Evolutionary conservation across 2,329 filamentous ascomycete genomes (phyloP).

Genomic region (Raffaelea ambrosiae): DNA sequence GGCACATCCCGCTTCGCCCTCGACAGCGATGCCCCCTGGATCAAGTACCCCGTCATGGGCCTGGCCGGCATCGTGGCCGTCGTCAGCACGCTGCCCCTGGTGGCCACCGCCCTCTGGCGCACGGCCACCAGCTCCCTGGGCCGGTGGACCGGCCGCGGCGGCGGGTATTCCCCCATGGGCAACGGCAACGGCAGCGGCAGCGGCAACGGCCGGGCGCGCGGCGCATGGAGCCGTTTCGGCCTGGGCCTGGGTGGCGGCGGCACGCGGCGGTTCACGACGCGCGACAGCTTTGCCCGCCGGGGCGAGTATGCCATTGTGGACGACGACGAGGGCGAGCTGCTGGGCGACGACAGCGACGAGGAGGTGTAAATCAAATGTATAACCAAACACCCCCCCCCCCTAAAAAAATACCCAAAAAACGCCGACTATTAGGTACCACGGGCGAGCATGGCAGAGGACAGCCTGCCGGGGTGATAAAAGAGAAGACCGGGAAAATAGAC

Average conservation of each 20-base stretch:
- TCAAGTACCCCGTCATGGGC: conserved; percentile 74
- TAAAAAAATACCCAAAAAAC: too few species aligned
- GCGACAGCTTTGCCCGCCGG: conserved; percentile 79
- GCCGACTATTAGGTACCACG: too few species aligned
- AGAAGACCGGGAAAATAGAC: too few species aligned
- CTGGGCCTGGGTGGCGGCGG: conserved; percentile 41
- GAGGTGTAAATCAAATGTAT: conserved; percentile 45
- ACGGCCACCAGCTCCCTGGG: conserved; percentile 43
- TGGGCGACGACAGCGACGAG: conserved; percentile 90
- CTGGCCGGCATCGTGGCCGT: conserved; percentile 57
- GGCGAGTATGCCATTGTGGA: conserved; percentile 86
- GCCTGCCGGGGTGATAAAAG: too few species aligned
- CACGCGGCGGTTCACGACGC: conserved; percentile 68
- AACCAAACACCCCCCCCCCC: background rate
- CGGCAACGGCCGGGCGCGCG: conserved; percentile 35
- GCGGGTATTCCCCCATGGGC: conserved; percentile 10
- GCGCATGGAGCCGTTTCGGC: conserved; percentile 37
- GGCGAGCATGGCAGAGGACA: too few species aligned
- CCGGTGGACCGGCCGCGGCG: conserved; percentile 27
- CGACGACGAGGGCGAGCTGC: conserved; percentile 86
- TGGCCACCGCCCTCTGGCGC: conserved; percentile 67
- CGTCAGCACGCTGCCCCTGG: conserved; percentile 56
- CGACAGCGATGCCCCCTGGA: conserved; percentile 64
- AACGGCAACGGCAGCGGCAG: conserved; percentile 20
- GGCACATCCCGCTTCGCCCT: conserved; percentile 23